Percentiles rank a stretch among this genome's conserved stretches.
phyloP scores from a whole-genome alignment of 805 yeast species.

The Scheffersomyces stipitis region DNA sequence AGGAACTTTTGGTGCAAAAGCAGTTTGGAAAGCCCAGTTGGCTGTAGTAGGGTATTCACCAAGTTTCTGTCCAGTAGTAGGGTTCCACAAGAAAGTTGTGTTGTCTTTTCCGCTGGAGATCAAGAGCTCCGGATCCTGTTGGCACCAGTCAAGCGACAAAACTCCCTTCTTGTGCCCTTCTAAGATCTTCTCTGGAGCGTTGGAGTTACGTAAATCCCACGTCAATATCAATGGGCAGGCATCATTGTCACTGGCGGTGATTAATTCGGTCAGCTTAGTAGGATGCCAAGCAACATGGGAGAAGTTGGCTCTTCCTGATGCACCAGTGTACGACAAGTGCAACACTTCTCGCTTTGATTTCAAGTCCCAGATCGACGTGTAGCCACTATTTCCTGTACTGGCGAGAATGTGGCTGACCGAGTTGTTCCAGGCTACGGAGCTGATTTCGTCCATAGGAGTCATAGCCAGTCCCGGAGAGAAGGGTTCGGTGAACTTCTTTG shows the following conservation, averaged over 20 bases:
- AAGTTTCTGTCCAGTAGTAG: conserved; percentile 64
- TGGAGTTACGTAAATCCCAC: conserved; percentile 94
- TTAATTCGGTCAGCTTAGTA: conserved; percentile 74
- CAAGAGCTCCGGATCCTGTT: conserved; percentile 71
- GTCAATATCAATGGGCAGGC: conserved; percentile 74
- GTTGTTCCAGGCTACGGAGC: conserved; percentile 87
- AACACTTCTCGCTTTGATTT: conserved; percentile 85
- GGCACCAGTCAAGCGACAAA: conserved; percentile 90
- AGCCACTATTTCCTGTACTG: conserved; percentile 80
- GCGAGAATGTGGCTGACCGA: conserved; percentile 84
- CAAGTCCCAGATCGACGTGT: conserved; percentile 91
- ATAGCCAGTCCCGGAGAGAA: conserved; percentile 73
- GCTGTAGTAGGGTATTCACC: conserved; percentile 91
- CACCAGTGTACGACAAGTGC: conserved; percentile 71
- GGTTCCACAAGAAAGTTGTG: conserved; percentile 87
- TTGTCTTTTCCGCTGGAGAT: conserved; percentile 94
- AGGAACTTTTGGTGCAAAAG: conserved; percentile 85
- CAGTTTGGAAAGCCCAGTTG: conserved; percentile 90
- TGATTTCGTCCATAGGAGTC: conserved; percentile 78
- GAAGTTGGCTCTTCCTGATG: conserved; percentile 61
- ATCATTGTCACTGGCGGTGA: conserved; percentile 86
- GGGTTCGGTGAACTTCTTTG: conserved; percentile 59
- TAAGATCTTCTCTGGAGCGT: conserved; percentile 78
- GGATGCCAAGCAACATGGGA: conserved; percentile 96
- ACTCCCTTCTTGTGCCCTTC: conserved; percentile 87